These are phyloP conservation scores for Rhizopogon vesiculosus DNA, from an alignment of 768 basidiomycete species.

Conservation along the genomic window DNA sequence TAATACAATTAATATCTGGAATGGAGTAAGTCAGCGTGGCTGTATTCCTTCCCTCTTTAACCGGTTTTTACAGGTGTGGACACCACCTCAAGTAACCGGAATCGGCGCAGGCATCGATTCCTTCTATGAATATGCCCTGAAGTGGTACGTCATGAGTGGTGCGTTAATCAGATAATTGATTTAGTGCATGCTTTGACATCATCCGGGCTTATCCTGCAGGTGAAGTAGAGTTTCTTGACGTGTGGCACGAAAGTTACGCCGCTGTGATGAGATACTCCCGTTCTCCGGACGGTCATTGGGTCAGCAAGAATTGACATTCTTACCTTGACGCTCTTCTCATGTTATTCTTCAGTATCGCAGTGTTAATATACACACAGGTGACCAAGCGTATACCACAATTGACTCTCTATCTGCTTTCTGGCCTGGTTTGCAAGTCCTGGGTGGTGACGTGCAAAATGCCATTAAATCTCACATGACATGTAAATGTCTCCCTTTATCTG, in stretches of 20 bases:
- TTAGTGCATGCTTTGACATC: constrained; percentile 14
- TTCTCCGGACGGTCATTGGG: constrained; percentile 84
- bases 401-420: constrained; percentile 96
- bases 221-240: constrained; percentile 75
- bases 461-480: constrained; percentile 90
- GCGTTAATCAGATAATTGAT: constrained; percentile 10
- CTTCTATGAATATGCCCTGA: constrained; percentile 91
- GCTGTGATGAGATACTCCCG: constrained; percentile 84
- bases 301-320: constrained; percentile 22
- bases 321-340: neutral
- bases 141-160: constrained; percentile 89
- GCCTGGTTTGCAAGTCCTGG: constrained; percentile 91
- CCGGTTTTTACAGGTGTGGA: constrained; percentile 51
- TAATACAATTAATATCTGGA: constrained; percentile 82
- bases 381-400: constrained; percentile 70
- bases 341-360: constrained; percentile 62
- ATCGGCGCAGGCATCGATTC: constrained; percentile 96
- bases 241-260: constrained; percentile 81
- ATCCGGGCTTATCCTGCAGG: constrained; percentile 33
- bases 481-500: constrained; percentile 29
- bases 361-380: constrained; percentile 77
- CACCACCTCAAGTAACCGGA: constrained; percentile 66
- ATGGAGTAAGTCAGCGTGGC: constrained; percentile 51
- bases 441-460: constrained; percentile 83
- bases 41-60: neutral